A percentile compares a stretch with the other conserved stretches of the same genome.
Evolutionary conservation across 2,329 filamentous ascomycete genomes (phyloP).

Genomic region (Beauveria rudraprayagi): DNA sequence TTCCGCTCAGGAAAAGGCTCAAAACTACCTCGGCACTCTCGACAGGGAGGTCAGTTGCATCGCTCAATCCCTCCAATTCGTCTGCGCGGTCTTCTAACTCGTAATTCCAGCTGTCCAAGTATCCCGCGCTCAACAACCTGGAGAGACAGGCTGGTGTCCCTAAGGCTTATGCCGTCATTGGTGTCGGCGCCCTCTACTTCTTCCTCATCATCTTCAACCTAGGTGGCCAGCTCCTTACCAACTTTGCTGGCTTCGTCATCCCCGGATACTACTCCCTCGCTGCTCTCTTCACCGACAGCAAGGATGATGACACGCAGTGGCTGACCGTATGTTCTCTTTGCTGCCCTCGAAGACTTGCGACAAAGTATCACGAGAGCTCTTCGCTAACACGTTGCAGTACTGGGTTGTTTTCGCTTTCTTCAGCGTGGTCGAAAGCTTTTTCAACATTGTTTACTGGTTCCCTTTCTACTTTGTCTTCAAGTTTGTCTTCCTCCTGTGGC

Average conservation of each 20-base stretch:
- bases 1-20: constrained; percentile 65
- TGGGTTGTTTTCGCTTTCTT: constrained; percentile 82
- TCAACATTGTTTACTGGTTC: constrained; percentile 88
- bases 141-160: constrained; percentile 77
- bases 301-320: constrained; percentile 76
- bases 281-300: constrained; percentile 64
- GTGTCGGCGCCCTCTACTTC: constrained; percentile 71
- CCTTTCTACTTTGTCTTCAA: constrained; percentile 99
- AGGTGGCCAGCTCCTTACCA: constrained; percentile 79
- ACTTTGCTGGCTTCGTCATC: constrained; percentile 74
- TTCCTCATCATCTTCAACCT: constrained; percentile 92
- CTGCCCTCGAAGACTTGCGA: neutral
- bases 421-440: constrained; percentile 72
- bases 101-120: constrained; percentile 64
- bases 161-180: constrained; percentile 78
- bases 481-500: constrained; percentile 95
- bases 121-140: constrained; percentile 73
- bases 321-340: constrained; percentile 49
- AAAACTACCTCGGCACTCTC: constrained; percentile 69
- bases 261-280: constrained; percentile 78
- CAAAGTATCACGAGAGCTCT: neutral
- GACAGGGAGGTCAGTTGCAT: constrained; percentile 65
- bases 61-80: neutral
- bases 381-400: constrained; percentile 52
- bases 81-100: neutral